These are phyloP conservation scores for Zymoseptoria pseudotritici DNA, from an alignment of 2,329 filamentous ascomycete species.

Conservation along the genomic window DNA sequence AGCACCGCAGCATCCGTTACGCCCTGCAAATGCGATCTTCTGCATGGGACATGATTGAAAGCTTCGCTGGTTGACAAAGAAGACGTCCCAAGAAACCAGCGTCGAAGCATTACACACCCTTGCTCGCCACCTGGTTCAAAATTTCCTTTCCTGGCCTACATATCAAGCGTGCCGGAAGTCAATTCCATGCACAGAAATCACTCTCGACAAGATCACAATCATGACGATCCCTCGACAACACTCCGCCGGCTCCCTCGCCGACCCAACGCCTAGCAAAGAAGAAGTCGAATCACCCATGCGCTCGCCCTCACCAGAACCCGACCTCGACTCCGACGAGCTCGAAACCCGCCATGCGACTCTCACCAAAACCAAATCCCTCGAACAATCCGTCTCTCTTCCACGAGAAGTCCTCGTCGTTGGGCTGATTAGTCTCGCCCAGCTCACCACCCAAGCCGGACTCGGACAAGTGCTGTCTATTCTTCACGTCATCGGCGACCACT, in stretches of 20 bases:
- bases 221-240: background rate
- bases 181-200: background rate
- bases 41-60: background rate
- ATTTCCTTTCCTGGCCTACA: background rate
- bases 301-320: slow-evolving; percentile 6
- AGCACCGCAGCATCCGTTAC: background rate
- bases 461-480: slow-evolving; percentile 22
- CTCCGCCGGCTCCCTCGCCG: background rate
- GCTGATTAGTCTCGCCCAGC: slow-evolving; percentile 25
- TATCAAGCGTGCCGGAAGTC: background rate
- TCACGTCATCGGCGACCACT: slow-evolving; percentile 36
- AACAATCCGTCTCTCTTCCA: slow-evolving; percentile 22
- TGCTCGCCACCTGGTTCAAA: background rate
- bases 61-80: background rate
- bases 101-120: background rate
- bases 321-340: slow-evolving; percentile 5
- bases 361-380: slow-evolving; percentile 18
- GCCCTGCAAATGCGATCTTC: background rate
- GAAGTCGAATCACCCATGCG: slow-evolving; percentile 12
- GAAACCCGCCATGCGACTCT: slow-evolving; percentile 2
- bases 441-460: slow-evolving; percentile 24
- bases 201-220: background rate
- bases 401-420: slow-evolving; percentile 25
- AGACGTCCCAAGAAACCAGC: background rate
- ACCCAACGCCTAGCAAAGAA: slow-evolving; percentile 2